Conservation (phyloP, 2,329 filamentous ascomycete genomes). For the Penicillium decumbens region DNA sequence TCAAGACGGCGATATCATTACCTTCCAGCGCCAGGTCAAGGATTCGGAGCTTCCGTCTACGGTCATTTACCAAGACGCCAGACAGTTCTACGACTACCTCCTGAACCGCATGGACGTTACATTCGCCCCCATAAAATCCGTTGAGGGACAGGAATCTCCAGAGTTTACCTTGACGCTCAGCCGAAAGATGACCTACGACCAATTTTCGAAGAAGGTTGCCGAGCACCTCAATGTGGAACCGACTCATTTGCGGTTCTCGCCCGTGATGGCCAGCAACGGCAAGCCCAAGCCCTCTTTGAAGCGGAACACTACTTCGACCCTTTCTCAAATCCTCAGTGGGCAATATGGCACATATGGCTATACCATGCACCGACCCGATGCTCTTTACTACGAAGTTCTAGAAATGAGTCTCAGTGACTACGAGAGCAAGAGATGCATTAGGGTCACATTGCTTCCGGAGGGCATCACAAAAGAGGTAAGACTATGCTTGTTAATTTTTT, state of each 20-base stretch:
- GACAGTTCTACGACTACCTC: slow-evolving; percentile 89
- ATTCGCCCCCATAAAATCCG: slow-evolving; percentile 62
- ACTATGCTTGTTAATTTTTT: slow-evolving; percentile 1
- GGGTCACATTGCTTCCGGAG: slow-evolving; percentile 78
- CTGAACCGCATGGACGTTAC: slow-evolving; percentile 74
- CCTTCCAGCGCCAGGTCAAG: slow-evolving; percentile 69
- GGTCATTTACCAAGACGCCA: slow-evolving; percentile 61
- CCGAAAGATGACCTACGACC: slow-evolving; percentile 85
- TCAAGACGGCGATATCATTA: slow-evolving; percentile 94
- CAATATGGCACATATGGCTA: slow-evolving; percentile 68
- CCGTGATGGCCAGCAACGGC: slow-evolving; percentile 69
- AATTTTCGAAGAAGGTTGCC: slow-evolving; percentile 76
- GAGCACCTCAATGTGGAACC: slow-evolving; percentile 70
- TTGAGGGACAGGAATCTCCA: slow-evolving; percentile 47
- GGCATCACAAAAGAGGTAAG: slow-evolving; percentile 84
- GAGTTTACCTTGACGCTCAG: slow-evolving; percentile 74
- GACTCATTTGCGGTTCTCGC: slow-evolving; percentile 88
- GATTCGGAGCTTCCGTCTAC: slow-evolving; percentile 38
- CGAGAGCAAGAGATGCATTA: slow-evolving; percentile 85
- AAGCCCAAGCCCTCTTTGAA: slow-evolving; percentile 76
- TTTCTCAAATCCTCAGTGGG: slow-evolving; percentile 73
- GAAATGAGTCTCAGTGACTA: slow-evolving; percentile 92
- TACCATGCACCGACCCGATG: slow-evolving; percentile 64
- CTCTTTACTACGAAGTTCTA: slow-evolving; percentile 84
- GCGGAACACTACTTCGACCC: slow-evolving; percentile 63